Evolutionary conservation across 2,329 filamentous ascomycete species (phyloP).

Genomic region (Trichoderma simmonsii): DNA sequence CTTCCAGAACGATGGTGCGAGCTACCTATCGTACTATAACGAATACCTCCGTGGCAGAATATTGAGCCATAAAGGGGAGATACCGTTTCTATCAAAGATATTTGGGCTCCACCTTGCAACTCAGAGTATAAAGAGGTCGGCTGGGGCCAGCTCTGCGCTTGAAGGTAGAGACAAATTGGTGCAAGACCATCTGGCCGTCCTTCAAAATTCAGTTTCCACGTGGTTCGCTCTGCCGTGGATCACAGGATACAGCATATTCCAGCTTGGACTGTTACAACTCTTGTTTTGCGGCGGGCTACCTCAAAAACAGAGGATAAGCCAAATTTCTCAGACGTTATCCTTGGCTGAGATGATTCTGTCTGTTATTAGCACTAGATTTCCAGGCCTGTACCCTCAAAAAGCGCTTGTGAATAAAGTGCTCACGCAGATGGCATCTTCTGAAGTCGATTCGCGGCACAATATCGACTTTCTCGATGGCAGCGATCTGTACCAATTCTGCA

Average conservation of each 20-base stretch:
- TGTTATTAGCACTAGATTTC: slow-evolving; percentile 4
- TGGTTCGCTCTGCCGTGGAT: slow-evolving; percentile 11
- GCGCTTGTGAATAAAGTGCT: background rate
- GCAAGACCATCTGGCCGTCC: background rate
- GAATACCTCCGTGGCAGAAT: background rate
- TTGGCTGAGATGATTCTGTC: background rate
- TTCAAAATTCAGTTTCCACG: background rate
- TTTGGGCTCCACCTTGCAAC: background rate
- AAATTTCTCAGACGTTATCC: background rate
- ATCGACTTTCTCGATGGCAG: slow-evolving; percentile 13
- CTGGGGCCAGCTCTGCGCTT: background rate
- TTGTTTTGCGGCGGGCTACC: background rate
- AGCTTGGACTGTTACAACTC: background rate
- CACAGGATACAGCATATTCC: slow-evolving; percentile 11
- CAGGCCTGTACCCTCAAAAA: background rate
- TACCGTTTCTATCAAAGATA: background rate
- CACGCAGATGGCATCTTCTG: background rate
- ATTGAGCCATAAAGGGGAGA: background rate
- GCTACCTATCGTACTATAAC: background rate
- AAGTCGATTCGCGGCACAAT: background rate
- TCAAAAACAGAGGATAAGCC: background rate
- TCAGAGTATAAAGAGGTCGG: background rate
- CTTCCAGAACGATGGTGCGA: background rate
- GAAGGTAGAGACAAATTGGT: background rate
- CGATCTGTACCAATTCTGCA: slow-evolving; percentile 5